Percentiles rank a stretch among this genome's conserved stretches.
These are phyloP conservation scores for Pelagomonas calceolata DNA, from an alignment of 108 stramenopile genomes.

Conservation along the genomic window DNA sequence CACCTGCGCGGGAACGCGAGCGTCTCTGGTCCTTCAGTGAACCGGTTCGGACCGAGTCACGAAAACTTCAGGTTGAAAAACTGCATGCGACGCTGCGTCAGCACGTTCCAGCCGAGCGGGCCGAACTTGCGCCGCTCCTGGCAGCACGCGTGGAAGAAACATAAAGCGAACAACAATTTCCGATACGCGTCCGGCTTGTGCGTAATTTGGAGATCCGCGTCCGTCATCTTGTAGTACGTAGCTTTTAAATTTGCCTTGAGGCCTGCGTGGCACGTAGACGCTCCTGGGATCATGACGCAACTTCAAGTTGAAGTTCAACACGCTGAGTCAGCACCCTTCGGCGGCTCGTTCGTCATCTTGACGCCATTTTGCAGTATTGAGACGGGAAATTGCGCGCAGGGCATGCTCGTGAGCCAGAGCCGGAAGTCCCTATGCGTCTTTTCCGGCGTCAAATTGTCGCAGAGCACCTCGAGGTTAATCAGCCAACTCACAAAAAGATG, in stretches of 20 bases:
- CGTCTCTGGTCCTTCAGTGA: no score
- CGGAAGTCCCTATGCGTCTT: constrained; percentile 41
- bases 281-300: constrained; percentile 25
- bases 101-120: constrained; percentile 43
- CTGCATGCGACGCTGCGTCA: no score
- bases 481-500: constrained; percentile 50
- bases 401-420: constrained; percentile 47
- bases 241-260: constrained; percentile 42
- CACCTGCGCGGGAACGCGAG: no score
- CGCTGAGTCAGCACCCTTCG: no score
- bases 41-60: no score
- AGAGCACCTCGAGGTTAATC: constrained; percentile 35
- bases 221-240: constrained; percentile 14
- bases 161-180: constrained; percentile 44
- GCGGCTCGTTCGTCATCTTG: constrained; percentile 53
- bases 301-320: constrained; percentile 41
- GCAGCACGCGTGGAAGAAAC: constrained; percentile 44
- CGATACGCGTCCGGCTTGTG: constrained; percentile 26
- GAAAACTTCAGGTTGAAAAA: no score
- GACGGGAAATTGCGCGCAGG: constrained; percentile 39
- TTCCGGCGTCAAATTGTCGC: constrained; percentile 31
- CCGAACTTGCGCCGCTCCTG: constrained; percentile 48
- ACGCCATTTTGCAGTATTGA: constrained; percentile 39
- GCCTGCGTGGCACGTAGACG: no score
- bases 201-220: background rate